Evolutionary conservation across 1,139 yeast genomes (phyloP), one percentile per base, ranked within the genome.

Genomic region (Suhomyces coccinellae): DNA sequence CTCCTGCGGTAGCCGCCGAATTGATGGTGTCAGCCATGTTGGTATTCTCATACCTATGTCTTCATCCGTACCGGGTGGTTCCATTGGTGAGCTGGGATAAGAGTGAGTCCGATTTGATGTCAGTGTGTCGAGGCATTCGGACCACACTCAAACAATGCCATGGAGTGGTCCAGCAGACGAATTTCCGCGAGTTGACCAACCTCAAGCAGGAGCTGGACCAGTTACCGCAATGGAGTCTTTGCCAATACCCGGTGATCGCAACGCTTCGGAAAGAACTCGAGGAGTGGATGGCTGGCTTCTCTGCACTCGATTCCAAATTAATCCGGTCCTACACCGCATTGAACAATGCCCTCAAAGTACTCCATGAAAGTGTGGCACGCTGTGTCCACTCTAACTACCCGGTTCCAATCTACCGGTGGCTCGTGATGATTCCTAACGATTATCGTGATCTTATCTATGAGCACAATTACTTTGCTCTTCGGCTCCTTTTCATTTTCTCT

Each of bases 51-150:
- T 67, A 58, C 41, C 47, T 69, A 13, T 66, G 67, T 3, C 47
- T 69, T 3, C 71, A 68, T 47, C 71, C 73, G 2, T 61, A 60
- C 46, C 53, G 52, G 34, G 44, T 66, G n/a, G 47, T 63, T 12
- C 71, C 72, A 2, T 49, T 69, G 26, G 54, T 70, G 1, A 51
- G 53, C 14, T 62, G 57, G 43, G 63, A 61, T 28, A 38, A 22
- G 12, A 44, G 41, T 14, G 54, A 50, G n/a, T 39, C 59, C 1
- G 67, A 63, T 43, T 52, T 55, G 17, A 36, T 67, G 2, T 55
- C 62, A 2, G 44, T 63, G 7, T 44, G 61, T 16, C 48, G 41
- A 15, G 65, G 66, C 1, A 54, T 63, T 8, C 38, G 39, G n/a
- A 33, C 45, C 13, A 54, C 55, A 4, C 36, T 51, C 7, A 8